Evolutionary conservation across 345 rosid genomes (phyloP).

Genomic region (rapeseed (Brassica napus)): DNA sequence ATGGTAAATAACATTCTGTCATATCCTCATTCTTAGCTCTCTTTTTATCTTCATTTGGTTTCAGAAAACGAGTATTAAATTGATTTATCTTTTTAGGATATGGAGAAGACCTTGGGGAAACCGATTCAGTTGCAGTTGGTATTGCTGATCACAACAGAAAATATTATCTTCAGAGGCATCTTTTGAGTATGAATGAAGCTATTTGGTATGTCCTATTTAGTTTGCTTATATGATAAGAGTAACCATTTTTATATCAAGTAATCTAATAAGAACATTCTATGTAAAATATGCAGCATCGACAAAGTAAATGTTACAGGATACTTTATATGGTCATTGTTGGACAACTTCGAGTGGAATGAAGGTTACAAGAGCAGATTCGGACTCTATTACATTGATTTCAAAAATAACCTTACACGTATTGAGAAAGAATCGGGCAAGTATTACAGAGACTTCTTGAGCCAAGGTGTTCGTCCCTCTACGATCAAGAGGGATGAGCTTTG

Average conservation of each 20-base stretch:
- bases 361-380: constrained; percentile 22
- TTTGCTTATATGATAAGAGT: not conserved
- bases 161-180: not conserved
- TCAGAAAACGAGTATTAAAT: not conserved
- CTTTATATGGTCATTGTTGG: constrained; percentile 26
- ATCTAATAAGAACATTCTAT: not conserved
- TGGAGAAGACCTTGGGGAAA: not conserved
- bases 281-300: not conserved
- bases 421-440: constrained; percentile 9
- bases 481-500: constrained; percentile 3
- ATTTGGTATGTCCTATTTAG: not conserved
- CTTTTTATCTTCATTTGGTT: not conserved
- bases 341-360: constrained; percentile 25
- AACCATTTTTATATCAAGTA: not conserved
- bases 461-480: constrained; percentile 16
- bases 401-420: constrained; percentile 17
- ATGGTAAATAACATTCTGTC: not conserved
- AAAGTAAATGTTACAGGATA: constrained; percentile 26
- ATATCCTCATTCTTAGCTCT: not conserved
- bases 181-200: not conserved
- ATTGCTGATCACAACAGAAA: not conserved
- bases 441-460: not conserved
- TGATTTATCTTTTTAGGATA: not conserved
- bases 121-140: not conserved
- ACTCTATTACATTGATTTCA: constrained; percentile 3